Evolutionary conservation across 2,329 filamentous ascomycete species (phyloP).

Genomic region (Pyricularia pennisetigena): DNA sequence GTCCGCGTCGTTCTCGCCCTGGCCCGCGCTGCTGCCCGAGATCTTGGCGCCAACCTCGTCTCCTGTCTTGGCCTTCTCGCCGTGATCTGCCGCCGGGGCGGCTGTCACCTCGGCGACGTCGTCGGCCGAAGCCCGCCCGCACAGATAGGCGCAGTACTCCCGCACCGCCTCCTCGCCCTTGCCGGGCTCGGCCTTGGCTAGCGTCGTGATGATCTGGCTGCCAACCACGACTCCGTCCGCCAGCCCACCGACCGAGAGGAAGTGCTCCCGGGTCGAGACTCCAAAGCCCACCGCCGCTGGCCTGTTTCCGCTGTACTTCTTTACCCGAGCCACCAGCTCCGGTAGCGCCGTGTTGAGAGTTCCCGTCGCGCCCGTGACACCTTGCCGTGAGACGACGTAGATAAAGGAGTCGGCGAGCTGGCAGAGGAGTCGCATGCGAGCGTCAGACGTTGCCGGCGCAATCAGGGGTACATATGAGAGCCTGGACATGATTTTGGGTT

Average conservation of each 20-base stretch:
- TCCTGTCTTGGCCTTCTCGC: conserved; percentile 35
- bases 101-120: conserved; percentile 16
- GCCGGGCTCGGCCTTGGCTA: conserved; percentile 57
- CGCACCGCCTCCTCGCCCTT: conserved; percentile 56
- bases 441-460: conserved; percentile 83
- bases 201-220: conserved; percentile 81
- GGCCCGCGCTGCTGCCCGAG: conserved; percentile 45
- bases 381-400: conserved; percentile 96
- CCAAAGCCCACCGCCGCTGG: conserved; percentile 93
- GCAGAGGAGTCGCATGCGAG: conserved; percentile 91
- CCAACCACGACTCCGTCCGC: conserved; percentile 95
- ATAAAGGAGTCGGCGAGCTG: conserved; percentile 97
- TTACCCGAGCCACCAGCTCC: conserved; percentile 72
- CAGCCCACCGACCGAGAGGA: conserved; percentile 70
- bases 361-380: conserved; percentile 85
- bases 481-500: conserved; percentile 24
- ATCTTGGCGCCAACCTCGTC: conserved; percentile 52
- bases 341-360: conserved; percentile 74
- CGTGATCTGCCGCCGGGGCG: conserved; percentile 50
- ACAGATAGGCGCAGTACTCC: conserved; percentile 71
- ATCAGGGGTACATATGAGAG: conserved; percentile 97
- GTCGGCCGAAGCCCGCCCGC: conserved; percentile 28
- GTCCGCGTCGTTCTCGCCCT: conserved; percentile 38
- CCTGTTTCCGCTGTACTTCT: conserved; percentile 83
- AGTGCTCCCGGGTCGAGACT: conserved; percentile 92